Evolutionary conservation across 1,284 basidiomycete species (phyloP).

Genomic region (Pulveroboletus sp.): DNA sequence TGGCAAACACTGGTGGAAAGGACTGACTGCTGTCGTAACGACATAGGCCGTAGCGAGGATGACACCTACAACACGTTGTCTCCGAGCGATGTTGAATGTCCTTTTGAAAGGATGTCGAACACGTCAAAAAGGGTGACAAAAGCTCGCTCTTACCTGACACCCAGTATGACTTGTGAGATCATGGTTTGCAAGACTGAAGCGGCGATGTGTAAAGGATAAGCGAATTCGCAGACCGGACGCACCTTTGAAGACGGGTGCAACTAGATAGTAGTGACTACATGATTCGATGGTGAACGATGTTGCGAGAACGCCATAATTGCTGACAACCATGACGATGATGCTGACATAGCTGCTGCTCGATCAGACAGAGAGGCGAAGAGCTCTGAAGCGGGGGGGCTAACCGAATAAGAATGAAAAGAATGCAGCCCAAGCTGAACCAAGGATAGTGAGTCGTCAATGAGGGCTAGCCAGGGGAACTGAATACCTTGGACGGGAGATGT

Average conservation of each 20-base stretch:
- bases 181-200: slow-evolving; percentile 30
- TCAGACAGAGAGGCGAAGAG: slow-evolving; percentile 6
- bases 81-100: slow-evolving; percentile 33
- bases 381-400: slow-evolving; percentile 1
- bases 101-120: slow-evolving; percentile 14
- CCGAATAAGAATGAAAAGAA: slow-evolving; percentile 41
- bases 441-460: background rate
- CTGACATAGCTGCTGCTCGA: slow-evolving; percentile 36
- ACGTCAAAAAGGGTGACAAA: background rate
- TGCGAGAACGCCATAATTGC: slow-evolving; percentile 39
- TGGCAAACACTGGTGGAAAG: background rate
- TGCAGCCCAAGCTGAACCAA: slow-evolving; percentile 26
- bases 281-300: slow-evolving; percentile 25
- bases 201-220: background rate
- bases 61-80: slow-evolving; percentile 21
- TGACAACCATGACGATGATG: slow-evolving; percentile 35
- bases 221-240: background rate
- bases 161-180: slow-evolving; percentile 35
- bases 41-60: slow-evolving; percentile 17
- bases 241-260: slow-evolving; percentile 37
- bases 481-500: slow-evolving; percentile 29
- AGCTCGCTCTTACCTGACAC: slow-evolving; percentile 21
- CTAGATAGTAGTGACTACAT: slow-evolving; percentile 30
- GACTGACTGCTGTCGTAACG: slow-evolving; percentile 20
- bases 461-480: background rate